Evolutionary conservation across 2,329 filamentous ascomycete species (phyloP).

Genomic region (Leptosphaerulina australis): DNA sequence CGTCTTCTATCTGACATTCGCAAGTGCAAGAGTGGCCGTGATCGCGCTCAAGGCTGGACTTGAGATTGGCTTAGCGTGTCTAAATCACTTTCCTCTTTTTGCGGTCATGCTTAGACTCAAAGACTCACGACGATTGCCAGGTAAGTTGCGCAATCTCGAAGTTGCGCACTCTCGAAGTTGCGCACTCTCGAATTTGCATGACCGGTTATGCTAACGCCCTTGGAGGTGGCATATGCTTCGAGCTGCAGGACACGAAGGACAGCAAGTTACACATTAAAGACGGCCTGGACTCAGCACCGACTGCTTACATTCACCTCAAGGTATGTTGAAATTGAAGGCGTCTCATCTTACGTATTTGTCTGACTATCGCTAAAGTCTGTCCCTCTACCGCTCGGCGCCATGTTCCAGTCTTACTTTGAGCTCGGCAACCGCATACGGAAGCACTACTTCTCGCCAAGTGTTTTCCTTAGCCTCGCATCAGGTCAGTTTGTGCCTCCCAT

Average conservation of each 20-base stretch:
- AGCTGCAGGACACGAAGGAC: constrained; percentile 74
- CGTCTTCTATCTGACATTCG: constrained; percentile 97
- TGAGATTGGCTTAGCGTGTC: constrained; percentile 87
- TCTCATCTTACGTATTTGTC: background rate
- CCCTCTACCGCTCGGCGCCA: constrained; percentile 85
- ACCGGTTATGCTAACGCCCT: background rate
- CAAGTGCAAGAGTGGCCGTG: constrained; percentile 90
- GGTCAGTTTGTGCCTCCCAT: constrained; percentile 95
- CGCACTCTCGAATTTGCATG: too few relatives aligned
- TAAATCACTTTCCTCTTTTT: constrained; percentile 98
- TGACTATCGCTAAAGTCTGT: constrained; percentile 62
- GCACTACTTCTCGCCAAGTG: constrained; percentile 89
- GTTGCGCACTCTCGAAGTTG: too few relatives aligned
- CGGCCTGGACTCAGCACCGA: constrained; percentile 57
- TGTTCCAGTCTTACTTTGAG: constrained; percentile 98
- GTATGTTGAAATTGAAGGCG: constrained; percentile 53
- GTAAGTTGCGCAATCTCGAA: constrained; percentile 54
- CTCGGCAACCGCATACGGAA: constrained; percentile 90
- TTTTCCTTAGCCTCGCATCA: constrained; percentile 84
- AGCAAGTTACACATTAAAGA: constrained; percentile 48
- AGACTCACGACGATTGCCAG: constrained; percentile 86
- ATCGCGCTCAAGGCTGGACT: constrained; percentile 90
- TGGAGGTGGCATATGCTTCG: constrained; percentile 80
- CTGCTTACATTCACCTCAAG: constrained; percentile 86
- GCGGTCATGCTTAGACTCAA: constrained; percentile 95